Evolutionary conservation across 345 rosid genomes (phyloP), one percentile per base, ranked within the genome.

Genomic region (Tarenaya hassleriana): DNA sequence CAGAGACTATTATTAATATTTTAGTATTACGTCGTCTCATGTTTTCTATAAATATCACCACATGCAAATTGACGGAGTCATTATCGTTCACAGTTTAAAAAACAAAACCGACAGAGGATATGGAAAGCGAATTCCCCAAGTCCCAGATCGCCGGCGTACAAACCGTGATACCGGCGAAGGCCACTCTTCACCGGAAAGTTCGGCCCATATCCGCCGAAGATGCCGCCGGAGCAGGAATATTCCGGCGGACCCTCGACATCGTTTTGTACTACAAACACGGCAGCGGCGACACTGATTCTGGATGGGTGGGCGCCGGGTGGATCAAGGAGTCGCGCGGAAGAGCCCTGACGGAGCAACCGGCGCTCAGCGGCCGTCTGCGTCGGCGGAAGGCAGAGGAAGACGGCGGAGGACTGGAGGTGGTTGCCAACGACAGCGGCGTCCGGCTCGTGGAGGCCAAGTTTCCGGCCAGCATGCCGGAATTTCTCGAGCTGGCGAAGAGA

Each of bases 301-400:
- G 87, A 0, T 75, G 90, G 88, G 10, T 57, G 8, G 70, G 53
- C 5, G 82, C 94, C 1, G 86, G 95, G 7, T 84, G 88, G 88
- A 74, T 84, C 4, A 86, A 68, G 72, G 91, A 81, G 60, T 83
- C 97, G 3, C 70, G 86, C 7, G 76, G 73, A 2, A n/a, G n/a
- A n/a, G n/a, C n/a, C n/a, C n/a, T n/a, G n/a, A n/a, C n/a, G n/a
- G n/a, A n/a, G n/a, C n/a, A n/a, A n/a, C 86, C 97, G 1, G 14
- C 79, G 69, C 64, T 80, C 6, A 9, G 75, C 1, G 97, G 97
- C 1, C 64, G 97, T 9, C 62, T 90, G 4, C 44, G 83, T 34
- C 55, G 69, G 58, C 47, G 65, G 7, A 45, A 6, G 43, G 43
- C 11, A 19, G 4, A 73, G 43, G 65, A 32, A 8, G 71, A 63